Evolutionary conservation across 495 filamentous ascomycete genomes (phyloP).

Genomic region (Talaromyces trachyspermus): DNA sequence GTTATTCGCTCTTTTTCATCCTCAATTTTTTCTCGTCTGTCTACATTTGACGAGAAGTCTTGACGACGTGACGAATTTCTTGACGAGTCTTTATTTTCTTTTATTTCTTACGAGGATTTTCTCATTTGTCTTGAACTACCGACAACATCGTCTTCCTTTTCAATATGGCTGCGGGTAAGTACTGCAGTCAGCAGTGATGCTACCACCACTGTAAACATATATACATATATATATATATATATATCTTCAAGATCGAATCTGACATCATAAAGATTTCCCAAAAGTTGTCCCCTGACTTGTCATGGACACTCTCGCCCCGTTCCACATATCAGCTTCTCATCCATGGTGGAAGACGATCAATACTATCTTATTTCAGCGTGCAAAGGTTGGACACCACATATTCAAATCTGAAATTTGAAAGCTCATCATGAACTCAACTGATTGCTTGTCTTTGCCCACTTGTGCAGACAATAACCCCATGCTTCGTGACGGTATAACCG

Average conservation of each 20-base stretch:
- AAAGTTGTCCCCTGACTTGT: slow-evolving; percentile 84
- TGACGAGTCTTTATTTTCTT: too few relatives aligned
- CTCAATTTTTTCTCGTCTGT: too few relatives aligned
- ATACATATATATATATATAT: too few relatives aligned
- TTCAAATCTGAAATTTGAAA: not conserved
- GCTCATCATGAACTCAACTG: too few relatives aligned
- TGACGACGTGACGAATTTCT: slow-evolving; percentile 5
- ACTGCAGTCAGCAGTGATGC: too few relatives aligned
- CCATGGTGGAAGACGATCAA: slow-evolving; percentile 72
- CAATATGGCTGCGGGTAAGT: slow-evolving; percentile 3
- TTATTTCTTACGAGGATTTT: not conserved
- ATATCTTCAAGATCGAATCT: too few relatives aligned
- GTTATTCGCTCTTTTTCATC: too few relatives aligned
- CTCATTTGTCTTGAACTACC: too few relatives aligned
- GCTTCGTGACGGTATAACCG: slow-evolving; percentile 93
- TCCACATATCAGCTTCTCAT: slow-evolving; percentile 89
- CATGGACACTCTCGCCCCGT: slow-evolving; percentile 96
- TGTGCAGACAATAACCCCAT: slow-evolving; percentile 99
- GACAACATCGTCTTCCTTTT: not conserved
- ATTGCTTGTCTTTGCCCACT: slow-evolving; percentile 3
- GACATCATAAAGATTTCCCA: slow-evolving; percentile 41
- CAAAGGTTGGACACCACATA: slow-evolving; percentile 90
- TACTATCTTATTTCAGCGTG: slow-evolving; percentile 97
- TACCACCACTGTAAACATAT: too few relatives aligned
- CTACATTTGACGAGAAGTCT: too few relatives aligned